Evolutionary conservation across 495 filamentous ascomycete genomes (phyloP), one percentile per base, ranked within the genome.

Genomic region (Trichoderma gamsii): DNA sequence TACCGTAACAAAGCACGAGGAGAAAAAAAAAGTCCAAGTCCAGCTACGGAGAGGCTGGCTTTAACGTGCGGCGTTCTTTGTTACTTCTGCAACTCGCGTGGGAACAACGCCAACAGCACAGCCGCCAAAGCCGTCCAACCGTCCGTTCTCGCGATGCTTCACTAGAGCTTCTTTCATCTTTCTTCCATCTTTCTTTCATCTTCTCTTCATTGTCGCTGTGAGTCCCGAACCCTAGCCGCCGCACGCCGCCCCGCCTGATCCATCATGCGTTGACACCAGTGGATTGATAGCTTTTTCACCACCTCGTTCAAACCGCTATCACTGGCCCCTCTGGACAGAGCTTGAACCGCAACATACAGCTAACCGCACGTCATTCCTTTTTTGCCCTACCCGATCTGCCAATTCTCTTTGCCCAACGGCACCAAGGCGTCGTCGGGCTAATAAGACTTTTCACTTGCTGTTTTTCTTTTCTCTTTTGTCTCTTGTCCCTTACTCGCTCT

Each of bases 191-290:
- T 41, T 29, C 15, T 66, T 29, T 29, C 29, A 29, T 29, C 1
- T 29, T n/a, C 35, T 68, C 51, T 68, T 63, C 21, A 29, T 56
- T 4, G 56, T 61, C 56, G 25, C 56, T 61, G 56, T 61, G 56
- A 61, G 56, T 61, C 9, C 18, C 11, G 4, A 61, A 61, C 56
- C 56, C 56, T 61, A 61, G 56, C 56, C 27, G 56, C 56, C 27
- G 25, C 29, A 25, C 23, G 25, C 11, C 27, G 56, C 56, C 56
- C 56, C 25, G 56, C 56, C n/a, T 13, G 56, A 61, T 61, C 16
- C 51, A 25, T 12, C 25, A 29, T 32, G 49, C 56, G 23, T 25
- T 61, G 56, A 61, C 56, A 18, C 25, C 27, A 29, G 27, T 61
- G 23, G 56, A 61, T 52, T n/a, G 49, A 52, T 23, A 52, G 49